phyloP scores from a whole-genome alignment of 1,284 basidiomycete species.

The Cryptococcus deneoformans region DNA sequence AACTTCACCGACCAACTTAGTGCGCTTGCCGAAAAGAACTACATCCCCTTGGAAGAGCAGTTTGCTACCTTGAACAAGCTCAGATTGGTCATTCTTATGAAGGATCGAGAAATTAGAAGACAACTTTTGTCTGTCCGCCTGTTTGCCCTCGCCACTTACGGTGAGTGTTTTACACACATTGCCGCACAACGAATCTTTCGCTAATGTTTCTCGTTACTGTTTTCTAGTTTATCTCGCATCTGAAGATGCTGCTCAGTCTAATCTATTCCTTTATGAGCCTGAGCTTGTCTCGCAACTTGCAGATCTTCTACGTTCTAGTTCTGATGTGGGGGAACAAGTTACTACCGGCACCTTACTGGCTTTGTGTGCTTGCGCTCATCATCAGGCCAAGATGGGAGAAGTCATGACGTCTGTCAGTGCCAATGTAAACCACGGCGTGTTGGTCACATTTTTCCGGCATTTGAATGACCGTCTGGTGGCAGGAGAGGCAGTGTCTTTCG shows the following conservation, averaged over 20 bases:
- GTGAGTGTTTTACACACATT: constrained; percentile 41
- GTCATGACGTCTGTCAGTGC: constrained; percentile 90
- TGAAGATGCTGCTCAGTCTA: constrained; percentile 73
- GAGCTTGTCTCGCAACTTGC: constrained; percentile 82
- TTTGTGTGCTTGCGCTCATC: constrained; percentile 84
- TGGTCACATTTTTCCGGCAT: constrained; percentile 82
- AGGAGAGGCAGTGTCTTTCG: constrained; percentile 59
- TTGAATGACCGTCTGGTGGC: constrained; percentile 68
- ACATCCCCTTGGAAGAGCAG: constrained; percentile 77
- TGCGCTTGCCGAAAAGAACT: constrained; percentile 67
- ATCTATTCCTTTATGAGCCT: constrained; percentile 88
- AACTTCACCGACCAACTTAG: constrained; percentile 60
- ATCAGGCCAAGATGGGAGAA: constrained; percentile 77
- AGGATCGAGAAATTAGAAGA: constrained; percentile 63
- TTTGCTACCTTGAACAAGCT: constrained; percentile 88
- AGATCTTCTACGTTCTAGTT: constrained; percentile 79
- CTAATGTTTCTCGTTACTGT: neutral
- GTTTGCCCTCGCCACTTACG: constrained; percentile 79
- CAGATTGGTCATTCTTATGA: constrained; percentile 66
- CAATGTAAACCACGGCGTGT: constrained; percentile 91
- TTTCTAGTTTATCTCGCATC: constrained; percentile 63
- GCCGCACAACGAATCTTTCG: neutral
- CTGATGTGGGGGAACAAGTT: constrained; percentile 52
- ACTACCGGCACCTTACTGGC: constrained; percentile 83
- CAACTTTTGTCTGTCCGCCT: constrained; percentile 80